phyloP scores from a whole-genome alignment of 345 rosid genomes.

The Excoecaria agallocha region DNA sequence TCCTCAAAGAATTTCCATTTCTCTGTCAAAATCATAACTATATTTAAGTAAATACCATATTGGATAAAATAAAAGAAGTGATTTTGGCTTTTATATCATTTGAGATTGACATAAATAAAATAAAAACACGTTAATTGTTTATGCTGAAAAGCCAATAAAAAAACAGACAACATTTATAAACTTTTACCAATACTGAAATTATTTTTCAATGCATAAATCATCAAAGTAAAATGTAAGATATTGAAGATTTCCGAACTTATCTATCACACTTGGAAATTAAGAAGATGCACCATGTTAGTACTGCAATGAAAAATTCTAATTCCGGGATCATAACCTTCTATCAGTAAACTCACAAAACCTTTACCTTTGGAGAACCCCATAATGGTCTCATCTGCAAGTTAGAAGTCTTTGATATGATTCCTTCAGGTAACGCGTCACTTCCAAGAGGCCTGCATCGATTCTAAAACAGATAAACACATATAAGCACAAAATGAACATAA shows the following conservation, averaged over 20 bases:
- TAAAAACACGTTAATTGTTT: not conserved
- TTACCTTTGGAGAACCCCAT: conserved; percentile 58
- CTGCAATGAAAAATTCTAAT: too few relatives aligned
- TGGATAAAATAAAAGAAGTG: conserved; percentile 2
- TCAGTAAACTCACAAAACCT: not conserved
- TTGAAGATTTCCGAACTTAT: too few relatives aligned
- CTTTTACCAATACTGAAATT: too few relatives aligned
- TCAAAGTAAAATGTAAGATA: too few relatives aligned
- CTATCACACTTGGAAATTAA: too few relatives aligned
- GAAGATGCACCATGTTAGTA: too few relatives aligned
- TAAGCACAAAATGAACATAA: not conserved
- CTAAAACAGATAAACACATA: conserved; percentile 30
- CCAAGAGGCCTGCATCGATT: conserved; percentile 47
- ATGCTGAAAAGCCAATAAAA: not conserved
- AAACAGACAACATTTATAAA: not conserved
- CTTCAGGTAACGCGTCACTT: conserved; percentile 53
- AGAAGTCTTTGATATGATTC: conserved; percentile 43
- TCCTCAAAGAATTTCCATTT: conserved; percentile 17
- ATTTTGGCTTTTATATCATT: too few relatives aligned
- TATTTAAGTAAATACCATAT: not conserved
- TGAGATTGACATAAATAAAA: too few relatives aligned
- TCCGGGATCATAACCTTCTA: not conserved
- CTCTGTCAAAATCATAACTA: conserved; percentile 29
- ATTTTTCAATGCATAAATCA: too few relatives aligned
- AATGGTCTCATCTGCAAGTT: conserved; percentile 61